phyloP scores from a whole-genome alignment of 495 filamentous ascomycete species.

The Neurospora sp. region DNA sequence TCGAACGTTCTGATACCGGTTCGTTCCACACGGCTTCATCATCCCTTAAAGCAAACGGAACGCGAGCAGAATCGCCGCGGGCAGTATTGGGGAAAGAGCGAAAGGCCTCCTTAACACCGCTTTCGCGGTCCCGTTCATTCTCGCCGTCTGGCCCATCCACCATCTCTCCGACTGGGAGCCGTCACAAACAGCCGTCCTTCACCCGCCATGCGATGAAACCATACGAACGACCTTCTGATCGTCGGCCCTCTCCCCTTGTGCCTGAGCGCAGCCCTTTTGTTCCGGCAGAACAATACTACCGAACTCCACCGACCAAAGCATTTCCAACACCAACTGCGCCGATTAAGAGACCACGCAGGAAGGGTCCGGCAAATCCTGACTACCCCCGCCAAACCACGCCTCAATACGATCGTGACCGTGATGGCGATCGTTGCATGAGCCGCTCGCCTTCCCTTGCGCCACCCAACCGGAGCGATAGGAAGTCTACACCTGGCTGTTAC shows the following conservation, averaged over 20 bases:
- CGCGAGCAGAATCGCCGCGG: conserved; percentile 25
- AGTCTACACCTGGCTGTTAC: conserved; percentile 40
- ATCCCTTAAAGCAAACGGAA: conserved; percentile 13
- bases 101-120: too few relatives aligned
- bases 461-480: conserved; percentile 14
- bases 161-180: too few relatives aligned
- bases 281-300: not conserved
- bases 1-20: conserved; percentile 21
- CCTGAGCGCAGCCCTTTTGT: conserved; percentile 15
- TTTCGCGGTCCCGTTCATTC: too few relatives aligned
- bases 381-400: not conserved
- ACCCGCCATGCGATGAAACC: not conserved
- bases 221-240: conserved; percentile 17
- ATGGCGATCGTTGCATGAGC: conserved; percentile 20
- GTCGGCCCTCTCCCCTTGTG: conserved; percentile 29
- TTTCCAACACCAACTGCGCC: not conserved
- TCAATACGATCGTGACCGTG: too few relatives aligned
- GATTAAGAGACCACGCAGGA: not conserved
- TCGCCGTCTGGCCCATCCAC: too few relatives aligned
- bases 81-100: conserved; percentile 26
- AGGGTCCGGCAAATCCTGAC: not conserved
- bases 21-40: not conserved
- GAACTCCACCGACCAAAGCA: not conserved
- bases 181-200: too few relatives aligned
- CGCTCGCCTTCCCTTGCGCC: conserved; percentile 21